Conservation (phyloP, 73 alveolate species). For the Loxodes magnus region DNA sequence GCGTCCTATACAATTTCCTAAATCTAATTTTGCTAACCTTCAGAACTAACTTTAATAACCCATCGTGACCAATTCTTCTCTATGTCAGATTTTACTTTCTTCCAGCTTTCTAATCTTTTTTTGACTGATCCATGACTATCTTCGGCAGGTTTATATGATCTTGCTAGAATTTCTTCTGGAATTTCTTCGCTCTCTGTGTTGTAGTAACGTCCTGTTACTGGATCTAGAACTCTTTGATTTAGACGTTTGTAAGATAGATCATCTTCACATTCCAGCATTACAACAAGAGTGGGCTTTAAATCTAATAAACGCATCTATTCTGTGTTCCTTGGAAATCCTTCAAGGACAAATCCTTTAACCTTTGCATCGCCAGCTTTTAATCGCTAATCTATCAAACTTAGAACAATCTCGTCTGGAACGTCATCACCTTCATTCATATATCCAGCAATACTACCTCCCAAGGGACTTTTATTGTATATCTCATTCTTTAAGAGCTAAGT, state of each 20-base stretch:
- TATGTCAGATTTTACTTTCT: too few relatives aligned
- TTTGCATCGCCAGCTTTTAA: slow-evolving; percentile 65
- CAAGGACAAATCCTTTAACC: slow-evolving; percentile 84
- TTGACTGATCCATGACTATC: slow-evolving; percentile 23
- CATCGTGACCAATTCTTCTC: too few relatives aligned
- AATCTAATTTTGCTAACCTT: too few relatives aligned
- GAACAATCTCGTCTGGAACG: slow-evolving; percentile 68
- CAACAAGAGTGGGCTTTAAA: slow-evolving; percentile 55
- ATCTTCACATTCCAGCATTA: slow-evolving; percentile 51
- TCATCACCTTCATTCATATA: slow-evolving; percentile 54
- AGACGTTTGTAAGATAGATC: slow-evolving; percentile 40
- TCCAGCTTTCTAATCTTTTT: slow-evolving; percentile 26
- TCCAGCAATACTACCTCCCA: slow-evolving; percentile 45
- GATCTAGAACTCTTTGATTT: slow-evolving; percentile 50
- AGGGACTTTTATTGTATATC: slow-evolving; percentile 52
- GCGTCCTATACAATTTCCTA: too few relatives aligned
- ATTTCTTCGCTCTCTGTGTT: slow-evolving; percentile 22
- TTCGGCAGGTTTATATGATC: slow-evolving; percentile 27
- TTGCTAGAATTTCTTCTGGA: slow-evolving; percentile 24
- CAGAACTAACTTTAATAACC: too few relatives aligned
- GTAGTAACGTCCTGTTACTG: slow-evolving; percentile 46
- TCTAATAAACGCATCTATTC: slow-evolving; percentile 62
- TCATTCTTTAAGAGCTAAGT: slow-evolving; percentile 58
- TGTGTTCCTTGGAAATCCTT: slow-evolving; percentile 80
- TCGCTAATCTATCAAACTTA: slow-evolving; percentile 62